A percentile compares a stretch with the other conserved stretches of the same genome.
Conservation (phyloP, 2,329 filamentous ascomycete species). For the Diaporthe ampelina region DNA sequence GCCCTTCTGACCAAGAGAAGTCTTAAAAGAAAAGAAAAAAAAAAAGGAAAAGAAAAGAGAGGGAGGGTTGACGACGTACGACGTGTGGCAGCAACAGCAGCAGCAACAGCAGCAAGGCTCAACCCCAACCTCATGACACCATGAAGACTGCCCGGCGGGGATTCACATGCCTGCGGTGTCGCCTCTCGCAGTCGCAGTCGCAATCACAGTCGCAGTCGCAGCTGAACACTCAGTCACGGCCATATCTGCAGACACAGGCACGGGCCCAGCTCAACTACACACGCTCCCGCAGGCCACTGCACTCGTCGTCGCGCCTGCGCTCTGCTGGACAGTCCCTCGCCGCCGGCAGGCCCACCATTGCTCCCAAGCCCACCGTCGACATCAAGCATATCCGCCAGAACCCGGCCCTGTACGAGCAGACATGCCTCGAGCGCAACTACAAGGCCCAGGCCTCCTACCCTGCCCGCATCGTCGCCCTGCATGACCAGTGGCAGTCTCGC, state of each 20-base stretch:
- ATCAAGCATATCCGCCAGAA: slow-evolving; percentile 92
- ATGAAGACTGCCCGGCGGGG: slow-evolving; percentile 40
- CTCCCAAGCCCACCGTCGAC: slow-evolving; percentile 84
- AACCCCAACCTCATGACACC: not conserved
- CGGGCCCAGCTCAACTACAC: not conserved
- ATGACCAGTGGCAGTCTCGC: slow-evolving; percentile 70
- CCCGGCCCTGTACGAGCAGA: slow-evolving; percentile 83
- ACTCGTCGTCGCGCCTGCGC: slow-evolving; percentile 35
- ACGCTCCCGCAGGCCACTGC: slow-evolving; percentile 31
- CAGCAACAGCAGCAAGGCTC: not conserved
- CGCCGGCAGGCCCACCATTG: slow-evolving; percentile 71
- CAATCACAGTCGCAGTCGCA: not conserved
- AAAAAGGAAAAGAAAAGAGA: not conserved
- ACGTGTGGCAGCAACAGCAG: not conserved
- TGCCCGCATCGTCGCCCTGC: slow-evolving; percentile 67
- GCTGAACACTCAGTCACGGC: too few species aligned
- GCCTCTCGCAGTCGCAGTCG: slow-evolving; percentile 6
- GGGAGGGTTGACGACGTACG: too few species aligned
- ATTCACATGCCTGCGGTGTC: slow-evolving; percentile 42
- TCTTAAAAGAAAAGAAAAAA: not conserved
- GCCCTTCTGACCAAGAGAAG: not conserved
- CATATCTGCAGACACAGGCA: not conserved
- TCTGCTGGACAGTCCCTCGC: slow-evolving; percentile 38
- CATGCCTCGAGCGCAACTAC: slow-evolving; percentile 91
- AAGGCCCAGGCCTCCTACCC: slow-evolving; percentile 67